Evolutionary conservation across 192 early-diverging fungal species (phyloP).

Genomic region (Coemansia erecta): DNA sequence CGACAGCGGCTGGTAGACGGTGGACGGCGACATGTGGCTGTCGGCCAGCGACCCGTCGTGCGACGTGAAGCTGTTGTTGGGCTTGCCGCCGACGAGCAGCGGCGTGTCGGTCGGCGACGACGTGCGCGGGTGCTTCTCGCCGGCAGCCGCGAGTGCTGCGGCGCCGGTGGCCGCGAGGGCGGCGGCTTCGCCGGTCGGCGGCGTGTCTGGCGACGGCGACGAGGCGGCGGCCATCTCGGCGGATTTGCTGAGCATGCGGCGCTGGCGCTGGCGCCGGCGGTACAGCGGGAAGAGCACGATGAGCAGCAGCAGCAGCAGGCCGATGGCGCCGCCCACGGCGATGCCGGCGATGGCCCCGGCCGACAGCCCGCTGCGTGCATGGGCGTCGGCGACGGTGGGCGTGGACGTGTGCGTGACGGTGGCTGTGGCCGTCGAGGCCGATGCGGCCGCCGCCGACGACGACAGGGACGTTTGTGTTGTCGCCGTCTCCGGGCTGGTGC

Average conservation of each 20-base stretch:
- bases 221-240: constrained; percentile 7
- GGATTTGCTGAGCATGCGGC: constrained; percentile 23
- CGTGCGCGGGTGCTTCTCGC: constrained; percentile 17
- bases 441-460: not conserved
- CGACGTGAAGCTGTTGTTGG: constrained; percentile 41
- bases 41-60: constrained; percentile 30
- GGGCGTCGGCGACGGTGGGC: not conserved
- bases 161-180: constrained; percentile 7
- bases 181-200: constrained; percentile 12
- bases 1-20: constrained; percentile 35
- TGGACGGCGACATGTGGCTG: constrained; percentile 15
- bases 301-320: constrained; percentile 32
- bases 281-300: constrained; percentile 32
- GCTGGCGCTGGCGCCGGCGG: constrained; percentile 31
- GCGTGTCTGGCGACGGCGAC: not conserved
- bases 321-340: constrained; percentile 29
- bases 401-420: not conserved
- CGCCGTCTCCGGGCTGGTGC: not conserved
- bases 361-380: constrained; percentile 29
- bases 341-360: constrained; percentile 43
- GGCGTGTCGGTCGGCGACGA: constrained; percentile 37
- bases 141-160: not conserved
- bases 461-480: not conserved
- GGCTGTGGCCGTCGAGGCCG: not conserved
- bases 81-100: constrained; percentile 32